These are phyloP conservation scores for Citrus trifoliata DNA, from an alignment of 345 rosid genomes.

Conservation along the genomic window DNA sequence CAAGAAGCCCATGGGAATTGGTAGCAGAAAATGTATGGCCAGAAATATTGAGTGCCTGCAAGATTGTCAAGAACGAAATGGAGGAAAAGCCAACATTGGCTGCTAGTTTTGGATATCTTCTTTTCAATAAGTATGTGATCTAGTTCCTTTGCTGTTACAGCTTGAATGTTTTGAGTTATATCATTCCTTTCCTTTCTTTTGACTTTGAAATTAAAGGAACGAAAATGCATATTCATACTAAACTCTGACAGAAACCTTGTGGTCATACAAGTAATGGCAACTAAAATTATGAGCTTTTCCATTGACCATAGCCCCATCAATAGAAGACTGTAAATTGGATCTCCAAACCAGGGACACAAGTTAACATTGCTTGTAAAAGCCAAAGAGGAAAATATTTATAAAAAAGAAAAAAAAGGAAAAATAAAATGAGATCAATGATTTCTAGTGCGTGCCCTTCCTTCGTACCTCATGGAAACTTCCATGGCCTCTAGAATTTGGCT, in stretches of 20 bases:
- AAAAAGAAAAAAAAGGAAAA: neutral
- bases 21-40: conserved; percentile 46
- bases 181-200: too few species aligned
- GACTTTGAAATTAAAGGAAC: too few species aligned
- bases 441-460: neutral
- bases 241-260: too few species aligned
- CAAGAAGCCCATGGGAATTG: conserved; percentile 32
- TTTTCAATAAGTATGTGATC: conserved; percentile 42
- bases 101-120: neutral
- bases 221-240: too few species aligned
- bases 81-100: too few species aligned
- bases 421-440: neutral
- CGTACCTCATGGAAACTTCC: neutral
- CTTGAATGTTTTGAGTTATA: neutral
- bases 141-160: neutral
- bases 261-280: too few species aligned
- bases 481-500: neutral
- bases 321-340: neutral
- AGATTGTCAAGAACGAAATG: too few species aligned
- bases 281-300: too few species aligned
- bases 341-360: neutral
- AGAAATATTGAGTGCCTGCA: conserved; percentile 28
- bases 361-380: neutral
- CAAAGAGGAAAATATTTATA: neutral
- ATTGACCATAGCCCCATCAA: neutral